These are phyloP conservation scores for Babesia bigemina DNA, from an alignment of 169 alveolate genomes.

Conservation along the genomic window DNA sequence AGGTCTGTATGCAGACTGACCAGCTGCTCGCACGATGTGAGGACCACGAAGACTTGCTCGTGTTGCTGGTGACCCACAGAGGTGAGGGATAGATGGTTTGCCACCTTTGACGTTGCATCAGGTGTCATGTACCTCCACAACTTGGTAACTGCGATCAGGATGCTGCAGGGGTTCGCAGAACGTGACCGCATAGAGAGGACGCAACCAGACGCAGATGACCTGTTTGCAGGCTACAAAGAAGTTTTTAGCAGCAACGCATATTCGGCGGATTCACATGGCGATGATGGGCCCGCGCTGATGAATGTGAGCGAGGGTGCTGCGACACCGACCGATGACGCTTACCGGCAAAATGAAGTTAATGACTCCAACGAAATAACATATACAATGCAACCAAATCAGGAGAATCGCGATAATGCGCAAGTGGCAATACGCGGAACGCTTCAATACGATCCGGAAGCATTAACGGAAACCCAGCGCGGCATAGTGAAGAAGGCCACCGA, in stretches of 20 bases:
- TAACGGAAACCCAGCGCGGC: constrained; percentile 24
- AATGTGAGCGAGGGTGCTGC: not conserved
- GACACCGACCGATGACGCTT: not conserved
- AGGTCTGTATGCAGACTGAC: constrained; percentile 77
- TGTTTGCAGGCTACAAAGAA: constrained; percentile 40
- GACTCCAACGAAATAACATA: not conserved
- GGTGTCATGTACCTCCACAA: constrained; percentile 79
- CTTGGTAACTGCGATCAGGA: constrained; percentile 73
- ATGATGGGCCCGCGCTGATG: not conserved
- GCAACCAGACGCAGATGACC: constrained; percentile 60
- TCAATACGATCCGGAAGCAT: not conserved
- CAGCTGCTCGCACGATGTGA: constrained; percentile 65
- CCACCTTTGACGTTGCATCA: not conserved
- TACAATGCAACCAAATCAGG: too few relatives aligned
- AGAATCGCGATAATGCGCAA: too few relatives aligned
- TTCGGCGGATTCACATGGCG: not conserved
- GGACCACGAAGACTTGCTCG: constrained; percentile 71
- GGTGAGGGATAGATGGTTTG: constrained; percentile 5
- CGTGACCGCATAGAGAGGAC: constrained; percentile 37
- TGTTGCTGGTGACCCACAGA: constrained; percentile 76
- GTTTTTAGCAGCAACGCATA: constrained; percentile 3
- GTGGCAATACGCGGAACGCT: not conserved
- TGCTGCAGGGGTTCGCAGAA: constrained; percentile 70
- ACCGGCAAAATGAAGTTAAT: not conserved
- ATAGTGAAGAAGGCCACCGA: constrained; percentile 38